phyloP scores from a whole-genome alignment of 129 eudicot species.

The Scalesia atractyloides region DNA sequence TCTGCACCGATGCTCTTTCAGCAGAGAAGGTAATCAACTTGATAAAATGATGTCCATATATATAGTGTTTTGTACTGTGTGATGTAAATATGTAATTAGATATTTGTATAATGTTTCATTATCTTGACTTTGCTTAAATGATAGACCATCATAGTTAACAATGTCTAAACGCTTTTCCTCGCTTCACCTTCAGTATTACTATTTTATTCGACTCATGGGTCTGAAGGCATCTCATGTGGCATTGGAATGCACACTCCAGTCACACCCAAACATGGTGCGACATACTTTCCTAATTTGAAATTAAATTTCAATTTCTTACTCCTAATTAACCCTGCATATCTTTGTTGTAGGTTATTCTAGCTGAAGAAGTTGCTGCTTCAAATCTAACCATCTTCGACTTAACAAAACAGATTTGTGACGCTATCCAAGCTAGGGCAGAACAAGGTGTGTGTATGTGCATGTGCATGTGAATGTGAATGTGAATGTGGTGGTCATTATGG shows the following conservation, averaged over 20 bases:
- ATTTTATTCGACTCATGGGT: constrained; percentile 96
- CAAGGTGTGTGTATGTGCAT: constrained; percentile 44
- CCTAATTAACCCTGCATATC: neutral
- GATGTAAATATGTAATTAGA: neutral
- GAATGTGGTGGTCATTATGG: neutral
- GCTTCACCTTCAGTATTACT: constrained; percentile 14
- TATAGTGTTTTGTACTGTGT: neutral
- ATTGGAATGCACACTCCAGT: constrained; percentile 95
- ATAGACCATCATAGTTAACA: neutral
- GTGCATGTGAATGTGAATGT: neutral
- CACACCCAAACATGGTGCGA: constrained; percentile 86
- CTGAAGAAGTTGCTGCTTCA: constrained; percentile 91
- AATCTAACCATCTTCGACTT: constrained; percentile 87
- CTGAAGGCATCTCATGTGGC: constrained; percentile 97
- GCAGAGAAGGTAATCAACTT: constrained; percentile 76
- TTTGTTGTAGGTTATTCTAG: constrained; percentile 71
- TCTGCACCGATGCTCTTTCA: constrained; percentile 90
- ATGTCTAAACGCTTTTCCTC: neutral
- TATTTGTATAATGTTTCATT: neutral
- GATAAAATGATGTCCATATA: neutral
- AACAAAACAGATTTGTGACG: constrained; percentile 91
- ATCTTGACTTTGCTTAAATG: too few species aligned
- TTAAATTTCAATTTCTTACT: neutral
- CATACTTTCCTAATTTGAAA: constrained; percentile 4
- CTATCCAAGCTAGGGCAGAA: constrained; percentile 81